These are phyloP conservation scores for Beta corolliflora DNA, from an alignment of 179 eudicot species.

Conservation along the genomic window DNA sequence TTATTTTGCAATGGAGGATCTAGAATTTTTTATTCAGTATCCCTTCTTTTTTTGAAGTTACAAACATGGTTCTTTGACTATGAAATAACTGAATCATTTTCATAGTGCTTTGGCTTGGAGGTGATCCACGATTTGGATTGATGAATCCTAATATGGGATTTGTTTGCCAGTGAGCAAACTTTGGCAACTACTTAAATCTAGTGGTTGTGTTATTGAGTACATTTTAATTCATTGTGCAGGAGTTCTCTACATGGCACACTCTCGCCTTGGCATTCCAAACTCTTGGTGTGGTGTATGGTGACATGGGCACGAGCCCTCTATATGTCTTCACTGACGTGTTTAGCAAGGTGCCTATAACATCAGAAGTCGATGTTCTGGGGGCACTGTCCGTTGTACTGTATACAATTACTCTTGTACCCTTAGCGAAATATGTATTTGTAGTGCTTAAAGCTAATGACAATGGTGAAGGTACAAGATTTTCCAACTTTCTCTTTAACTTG, in stretches of 20 bases:
- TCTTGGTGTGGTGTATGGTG: slow-evolving; percentile 97
- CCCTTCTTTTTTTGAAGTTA: too few species aligned
- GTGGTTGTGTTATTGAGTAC: background rate
- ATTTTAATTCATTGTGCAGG: slow-evolving; percentile 44
- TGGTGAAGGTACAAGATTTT: slow-evolving; percentile 75
- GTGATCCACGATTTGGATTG: background rate
- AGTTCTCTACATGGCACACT: slow-evolving; percentile 60
- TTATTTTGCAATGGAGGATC: too few species aligned
- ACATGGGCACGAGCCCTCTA: slow-evolving; percentile 95
- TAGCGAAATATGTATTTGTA: slow-evolving; percentile 80
- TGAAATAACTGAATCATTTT: too few species aligned
- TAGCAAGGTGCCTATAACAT: slow-evolving; percentile 79
- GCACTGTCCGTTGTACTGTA: slow-evolving; percentile 85
- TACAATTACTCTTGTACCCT: slow-evolving; percentile 87
- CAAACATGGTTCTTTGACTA: too few species aligned
- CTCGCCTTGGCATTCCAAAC: slow-evolving; percentile 92
- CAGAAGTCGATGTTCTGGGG: slow-evolving; percentile 84
- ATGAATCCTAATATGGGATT: background rate
- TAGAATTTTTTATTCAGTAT: too few species aligned
- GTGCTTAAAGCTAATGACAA: slow-evolving; percentile 97
- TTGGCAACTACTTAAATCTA: background rate
- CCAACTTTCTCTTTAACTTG: background rate
- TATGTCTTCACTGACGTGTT: slow-evolving; percentile 91
- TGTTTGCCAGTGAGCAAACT: background rate
- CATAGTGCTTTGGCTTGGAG: background rate